Percentiles rank a stretch among this genome's conserved stretches.
Evolutionary conservation across 108 stramenopile species (phyloP).

Genomic region (Licmophora abbreviata): DNA sequence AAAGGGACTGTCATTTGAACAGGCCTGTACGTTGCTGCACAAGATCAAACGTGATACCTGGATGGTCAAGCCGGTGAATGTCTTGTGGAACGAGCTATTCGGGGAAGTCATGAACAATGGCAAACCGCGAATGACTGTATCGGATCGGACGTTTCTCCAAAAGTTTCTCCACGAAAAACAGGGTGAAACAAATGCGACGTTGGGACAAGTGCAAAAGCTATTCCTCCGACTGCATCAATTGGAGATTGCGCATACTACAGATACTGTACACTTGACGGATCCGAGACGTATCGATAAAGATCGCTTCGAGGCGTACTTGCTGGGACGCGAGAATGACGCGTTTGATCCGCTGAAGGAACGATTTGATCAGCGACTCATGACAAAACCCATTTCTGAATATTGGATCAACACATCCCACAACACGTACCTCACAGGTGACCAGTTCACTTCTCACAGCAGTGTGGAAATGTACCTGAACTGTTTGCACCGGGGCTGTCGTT

Average conservation of each 20-base stretch:
- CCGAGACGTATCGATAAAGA: conserved; percentile 43
- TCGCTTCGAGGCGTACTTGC: conserved; percentile 66
- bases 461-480: conserved; percentile 81
- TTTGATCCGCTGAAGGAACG: conserved; percentile 54
- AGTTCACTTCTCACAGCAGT: conserved; percentile 71
- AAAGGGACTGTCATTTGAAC: conserved; percentile 73
- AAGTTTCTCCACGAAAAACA: conserved; percentile 61
- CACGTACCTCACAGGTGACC: conserved; percentile 95
- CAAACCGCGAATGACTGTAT: conserved; percentile 42
- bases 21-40: conserved; percentile 69
- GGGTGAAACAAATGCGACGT: conserved; percentile 44
- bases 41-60: conserved; percentile 79
- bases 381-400: conserved; percentile 83
- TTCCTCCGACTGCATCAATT: conserved; percentile 54
- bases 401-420: conserved; percentile 96
- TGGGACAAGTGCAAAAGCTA: conserved; percentile 43
- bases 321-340: conserved; percentile 50
- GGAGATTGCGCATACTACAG: conserved; percentile 39
- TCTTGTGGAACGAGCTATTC: conserved; percentile 52
- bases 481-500: conserved; percentile 88
- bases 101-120: conserved; percentile 64
- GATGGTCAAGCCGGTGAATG: conserved; percentile 64
- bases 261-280: conserved; percentile 18
- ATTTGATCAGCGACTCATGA: conserved; percentile 47
- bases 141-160: conserved; percentile 53